Conservation (phyloP, 75 land plant genomes). For the Cunninghamia lanceolata region DNA sequence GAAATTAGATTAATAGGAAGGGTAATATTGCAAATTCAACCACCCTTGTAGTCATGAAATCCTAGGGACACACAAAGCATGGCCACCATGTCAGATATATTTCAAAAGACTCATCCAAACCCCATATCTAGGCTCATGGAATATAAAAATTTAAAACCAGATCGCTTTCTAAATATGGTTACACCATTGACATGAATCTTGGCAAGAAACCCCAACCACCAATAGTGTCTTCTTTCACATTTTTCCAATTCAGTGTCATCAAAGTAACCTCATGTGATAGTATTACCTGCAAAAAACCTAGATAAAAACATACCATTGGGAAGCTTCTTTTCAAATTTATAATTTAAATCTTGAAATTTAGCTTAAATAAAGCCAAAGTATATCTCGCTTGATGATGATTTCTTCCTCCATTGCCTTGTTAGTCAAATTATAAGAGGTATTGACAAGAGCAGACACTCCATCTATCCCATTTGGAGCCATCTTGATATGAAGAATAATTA, state of each 20-base stretch:
- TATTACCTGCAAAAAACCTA: constrained; percentile 42
- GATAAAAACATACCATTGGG: not conserved
- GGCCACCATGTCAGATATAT: constrained; percentile 10
- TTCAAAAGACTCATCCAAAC: too few species aligned
- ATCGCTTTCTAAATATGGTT: too few species aligned
- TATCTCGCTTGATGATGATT: not conserved
- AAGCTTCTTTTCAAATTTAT: not conserved
- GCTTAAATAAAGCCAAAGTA: not conserved
- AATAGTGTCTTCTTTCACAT: too few species aligned
- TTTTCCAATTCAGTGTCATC: too few species aligned
- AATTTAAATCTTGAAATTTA: not conserved
- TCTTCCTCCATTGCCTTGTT: constrained; percentile 44
- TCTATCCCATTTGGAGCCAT: constrained; percentile 70
- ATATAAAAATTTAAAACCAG: too few species aligned
- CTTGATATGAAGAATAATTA: constrained; percentile 75
- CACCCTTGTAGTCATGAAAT: constrained; percentile 17
- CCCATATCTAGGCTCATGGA: too few species aligned
- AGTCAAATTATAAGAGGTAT: constrained; percentile 38
- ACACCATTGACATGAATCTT: too few species aligned
- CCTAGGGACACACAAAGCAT: too few species aligned
- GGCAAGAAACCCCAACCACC: too few species aligned
- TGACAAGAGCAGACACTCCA: constrained; percentile 69
- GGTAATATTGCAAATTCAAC: constrained; percentile 37
- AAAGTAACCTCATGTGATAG: constrained; percentile 81
- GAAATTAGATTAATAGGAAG: constrained; percentile 33